Base-by-base conservation (phyloP, 371 early-diverging fungal species). In the Rhizopus stolonifer region DNA sequence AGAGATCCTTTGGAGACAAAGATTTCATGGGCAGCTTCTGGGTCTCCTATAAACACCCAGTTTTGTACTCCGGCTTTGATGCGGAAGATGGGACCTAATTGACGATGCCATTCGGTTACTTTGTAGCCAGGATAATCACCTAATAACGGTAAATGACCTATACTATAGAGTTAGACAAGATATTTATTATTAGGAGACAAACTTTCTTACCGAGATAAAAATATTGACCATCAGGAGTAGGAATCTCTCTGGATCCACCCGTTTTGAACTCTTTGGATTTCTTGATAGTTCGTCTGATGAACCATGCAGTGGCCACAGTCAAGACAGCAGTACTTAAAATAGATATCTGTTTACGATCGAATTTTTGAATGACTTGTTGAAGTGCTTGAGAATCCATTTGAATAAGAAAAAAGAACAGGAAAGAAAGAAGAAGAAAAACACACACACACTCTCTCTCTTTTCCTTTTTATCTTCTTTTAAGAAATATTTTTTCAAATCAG, bases 41-140 rank as follows among this genome's bases (percentile, higher is more conserved):
- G 45, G 14, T 66, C 56, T 17, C 59, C 43, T 4, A 66, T 31
- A 36, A 55, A 52, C 7, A 66, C 19, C 63, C 63, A 66, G 3
- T 53, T 48, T 45, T 66, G 58, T 11, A 34, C 47, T 18, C 63
- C 63, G 49, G 58, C 50, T n/a, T 49, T 34, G 6, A 66, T 25
- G 11, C 24, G 51, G 1, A 62, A 15, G 11, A 66, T 54, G 13
- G 63, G 63, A 1, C 65, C 69, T n/a, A 48, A 31, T 24, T 56
- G 22, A 21, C 29, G 23, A 21, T 65, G 65, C 65, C 65, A 65
- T 34, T 65, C 49, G 14, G 58, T 29, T 11, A 58, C 50, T 15
- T 33, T 58, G 18, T 38, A 31, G 9, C 50, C 55, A 26, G 54
- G 55, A 9, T 43, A 21, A 9, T 46, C 18, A 11, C 55, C 64